Percentiles rank a stretch among this genome's conserved stretches.
Evolutionary conservation across 352 stramenopile genomes (phyloP).

Genomic region (Phytopythium vexans): DNA sequence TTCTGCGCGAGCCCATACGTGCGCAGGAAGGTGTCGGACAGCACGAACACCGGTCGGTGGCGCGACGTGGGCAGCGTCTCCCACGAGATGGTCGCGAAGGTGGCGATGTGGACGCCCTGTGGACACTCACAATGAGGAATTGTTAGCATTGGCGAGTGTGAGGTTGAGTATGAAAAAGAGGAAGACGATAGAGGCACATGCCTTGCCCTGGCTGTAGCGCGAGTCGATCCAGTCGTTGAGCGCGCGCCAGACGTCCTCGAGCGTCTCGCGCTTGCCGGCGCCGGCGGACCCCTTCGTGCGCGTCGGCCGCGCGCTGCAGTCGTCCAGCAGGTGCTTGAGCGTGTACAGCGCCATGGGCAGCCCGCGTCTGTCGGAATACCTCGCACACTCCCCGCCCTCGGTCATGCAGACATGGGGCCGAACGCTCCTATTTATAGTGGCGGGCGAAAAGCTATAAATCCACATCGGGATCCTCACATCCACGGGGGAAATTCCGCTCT

Average conservation of each 20-base stretch:
- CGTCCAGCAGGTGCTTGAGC: slow-evolving; percentile 67
- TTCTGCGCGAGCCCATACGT: slow-evolving; percentile 62
- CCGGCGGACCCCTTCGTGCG: slow-evolving; percentile 43
- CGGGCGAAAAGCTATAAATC: no score
- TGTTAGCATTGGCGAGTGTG: background rate
- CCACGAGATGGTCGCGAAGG: slow-evolving; percentile 71
- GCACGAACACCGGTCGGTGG: slow-evolving; percentile 59
- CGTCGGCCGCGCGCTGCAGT: slow-evolving; percentile 57
- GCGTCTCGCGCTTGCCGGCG: slow-evolving; percentile 67
- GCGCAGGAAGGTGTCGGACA: slow-evolving; percentile 66
- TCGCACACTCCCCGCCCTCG: no score
- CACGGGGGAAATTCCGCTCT: no score
- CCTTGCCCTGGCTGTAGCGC: slow-evolving; percentile 63
- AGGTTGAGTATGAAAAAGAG: no score
- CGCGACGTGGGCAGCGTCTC: slow-evolving; percentile 53
- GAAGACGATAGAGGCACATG: slow-evolving; percentile 6
- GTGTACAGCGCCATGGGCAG: slow-evolving; percentile 69
- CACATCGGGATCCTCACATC: no score
- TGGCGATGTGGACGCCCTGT: slow-evolving; percentile 70
- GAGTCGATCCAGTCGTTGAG: slow-evolving; percentile 80
- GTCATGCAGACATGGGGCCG: no score
- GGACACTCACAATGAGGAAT: background rate
- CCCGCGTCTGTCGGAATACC: background rate
- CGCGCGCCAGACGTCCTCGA: slow-evolving; percentile 67
- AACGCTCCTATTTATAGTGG: no score